Conservation (phyloP, 371 early-diverging fungal species). For the Rhizopus delemar region DNA sequence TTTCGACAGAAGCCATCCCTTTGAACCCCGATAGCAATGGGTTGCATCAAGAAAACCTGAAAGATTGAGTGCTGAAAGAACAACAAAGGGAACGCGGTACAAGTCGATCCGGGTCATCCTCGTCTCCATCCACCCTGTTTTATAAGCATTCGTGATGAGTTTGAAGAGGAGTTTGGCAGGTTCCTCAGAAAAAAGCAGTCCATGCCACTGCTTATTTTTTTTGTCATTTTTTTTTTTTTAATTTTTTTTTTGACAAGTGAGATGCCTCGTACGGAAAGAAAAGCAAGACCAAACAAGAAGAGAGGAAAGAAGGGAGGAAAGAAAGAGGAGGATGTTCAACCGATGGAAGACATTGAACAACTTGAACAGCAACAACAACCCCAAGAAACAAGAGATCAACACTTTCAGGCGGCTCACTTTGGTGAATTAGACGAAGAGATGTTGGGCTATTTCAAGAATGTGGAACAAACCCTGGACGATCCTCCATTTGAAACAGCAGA, state of each 20-base stretch:
- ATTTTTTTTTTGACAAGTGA: not conserved
- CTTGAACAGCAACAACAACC: slow-evolving; percentile 4
- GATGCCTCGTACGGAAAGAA: slow-evolving; percentile 39
- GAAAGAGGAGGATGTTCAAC: slow-evolving; percentile 13
- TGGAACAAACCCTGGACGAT: slow-evolving; percentile 73
- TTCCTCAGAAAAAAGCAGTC: too few species aligned
- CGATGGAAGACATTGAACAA: slow-evolving; percentile 16
- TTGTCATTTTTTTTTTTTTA: not conserved
- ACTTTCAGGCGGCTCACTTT: slow-evolving; percentile 56
- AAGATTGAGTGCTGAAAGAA: too few species aligned
- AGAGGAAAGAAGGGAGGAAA: slow-evolving; percentile 36
- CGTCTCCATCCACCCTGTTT: too few species aligned
- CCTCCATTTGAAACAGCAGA: slow-evolving; percentile 70
- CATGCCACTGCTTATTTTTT: too few species aligned
- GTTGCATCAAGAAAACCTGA: too few species aligned
- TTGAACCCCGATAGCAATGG: too few species aligned
- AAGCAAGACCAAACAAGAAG: slow-evolving; percentile 36
- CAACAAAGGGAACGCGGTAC: too few species aligned
- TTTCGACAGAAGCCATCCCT: too few species aligned
- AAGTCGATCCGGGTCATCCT: too few species aligned
- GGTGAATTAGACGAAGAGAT: slow-evolving; percentile 70
- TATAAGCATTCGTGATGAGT: too few species aligned
- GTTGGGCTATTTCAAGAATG: slow-evolving; percentile 71
- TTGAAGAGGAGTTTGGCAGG: too few species aligned
- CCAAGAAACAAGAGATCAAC: slow-evolving; percentile 26